Base-by-base conservation (phyloP, 2,329 filamentous ascomycete species). In the Calonectria pteridis region DNA sequence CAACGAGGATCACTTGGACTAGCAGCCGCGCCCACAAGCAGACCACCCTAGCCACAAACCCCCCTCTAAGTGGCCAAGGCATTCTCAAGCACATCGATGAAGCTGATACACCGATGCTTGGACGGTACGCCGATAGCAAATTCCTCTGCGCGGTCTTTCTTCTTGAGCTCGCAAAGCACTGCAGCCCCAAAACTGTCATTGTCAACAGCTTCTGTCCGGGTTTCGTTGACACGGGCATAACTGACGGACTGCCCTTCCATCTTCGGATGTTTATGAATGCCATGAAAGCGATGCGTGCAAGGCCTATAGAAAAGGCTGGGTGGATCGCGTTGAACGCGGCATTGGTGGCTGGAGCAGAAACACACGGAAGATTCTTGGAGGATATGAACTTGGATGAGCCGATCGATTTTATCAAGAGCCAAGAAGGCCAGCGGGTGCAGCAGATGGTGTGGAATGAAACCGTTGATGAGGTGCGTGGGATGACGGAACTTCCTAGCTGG, bases 321-420 rank as follows among this genome's bases (percentile, higher is more conserved):
- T 77, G 74, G 72, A 76, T 77, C 3, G 77, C 66, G 3, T 1
- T 80, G 6, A 72, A 80, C 37, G 78, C 79, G 3, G 73, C 62
- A 1, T 20, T 77, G 6, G 73, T 78, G 0, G 73, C 53, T 1
- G 78, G 73, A 0, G 20, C 63, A 0, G 77, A 77, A 28, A 69
- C 78, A 2, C 76, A 79, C 51, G 77, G 78, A 0, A 40, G 53
- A 31, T 50, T 73, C 64, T 20, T 79, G 33, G 69, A n/a, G 3
- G 76, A 78, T 33, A 76, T 69, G 26, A 31, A 31, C 20, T 29
- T 64, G 14, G 35, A 18, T 14, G 55, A 72, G 10, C 53, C 46
- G 11, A 43, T 33, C 1, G 53, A 28, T 20, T 72, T 67, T 13
- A n/a, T 72, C 6, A 20, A n/a, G 3, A 63, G 33, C 13, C 53